Percentiles rank a stretch among this genome's conserved stretches.
phyloP scores from a whole-genome alignment of 257 asterid genomes.

The Paraleonurus japonicus region DNA sequence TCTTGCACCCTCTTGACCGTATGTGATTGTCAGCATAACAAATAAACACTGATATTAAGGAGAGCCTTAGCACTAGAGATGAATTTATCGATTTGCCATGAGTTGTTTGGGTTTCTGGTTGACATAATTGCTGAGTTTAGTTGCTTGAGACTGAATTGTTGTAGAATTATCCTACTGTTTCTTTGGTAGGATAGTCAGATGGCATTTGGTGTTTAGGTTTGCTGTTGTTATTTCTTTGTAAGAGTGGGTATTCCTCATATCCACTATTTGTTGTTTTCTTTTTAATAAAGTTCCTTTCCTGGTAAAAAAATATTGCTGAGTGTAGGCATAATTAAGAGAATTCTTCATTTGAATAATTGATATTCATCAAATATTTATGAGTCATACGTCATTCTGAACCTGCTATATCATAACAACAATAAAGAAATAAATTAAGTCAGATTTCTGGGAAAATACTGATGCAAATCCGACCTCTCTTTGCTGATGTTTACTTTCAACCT shows the following conservation, averaged over 20 bases:
- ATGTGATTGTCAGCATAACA: neutral
- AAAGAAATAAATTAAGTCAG: neutral
- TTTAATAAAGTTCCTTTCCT: too few species aligned
- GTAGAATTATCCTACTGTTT: too few species aligned
- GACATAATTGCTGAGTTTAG: too few species aligned
- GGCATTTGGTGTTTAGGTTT: too few species aligned
- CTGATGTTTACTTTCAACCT: neutral
- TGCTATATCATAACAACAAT: neutral
- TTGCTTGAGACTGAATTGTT: too few species aligned
- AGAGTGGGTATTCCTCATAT: too few species aligned
- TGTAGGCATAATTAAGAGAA: neutral
- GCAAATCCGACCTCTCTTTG: neutral
- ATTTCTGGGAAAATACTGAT: neutral
- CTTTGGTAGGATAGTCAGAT: too few species aligned
- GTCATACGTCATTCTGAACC: neutral
- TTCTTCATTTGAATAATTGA: neutral
- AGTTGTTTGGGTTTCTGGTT: neutral
- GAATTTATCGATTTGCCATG: slow-evolving; percentile 10
- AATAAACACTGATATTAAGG: neutral
- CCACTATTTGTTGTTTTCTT: too few species aligned
- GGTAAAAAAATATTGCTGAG: too few species aligned
- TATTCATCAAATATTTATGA: neutral
- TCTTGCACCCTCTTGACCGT: neutral
- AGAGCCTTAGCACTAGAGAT: neutral
- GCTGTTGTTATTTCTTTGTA: too few species aligned